Evolutionary conservation across 306 rosid species (phyloP).

Genomic region (Malus sylvestris): DNA sequence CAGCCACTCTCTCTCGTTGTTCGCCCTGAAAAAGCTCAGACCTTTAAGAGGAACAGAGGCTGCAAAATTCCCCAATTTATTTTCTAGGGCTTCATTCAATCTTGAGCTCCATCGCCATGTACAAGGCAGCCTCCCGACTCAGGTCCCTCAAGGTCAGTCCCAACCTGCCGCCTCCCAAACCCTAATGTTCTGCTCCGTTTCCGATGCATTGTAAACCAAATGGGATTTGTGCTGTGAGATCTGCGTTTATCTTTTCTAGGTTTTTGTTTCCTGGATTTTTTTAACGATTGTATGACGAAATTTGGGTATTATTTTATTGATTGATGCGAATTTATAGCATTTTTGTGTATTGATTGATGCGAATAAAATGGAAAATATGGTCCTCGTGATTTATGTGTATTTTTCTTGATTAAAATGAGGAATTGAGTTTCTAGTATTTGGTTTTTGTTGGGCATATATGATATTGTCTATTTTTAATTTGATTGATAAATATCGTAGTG

Average conservation of each 20-base stretch:
- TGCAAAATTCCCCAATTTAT: background rate
- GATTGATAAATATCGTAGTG: background rate
- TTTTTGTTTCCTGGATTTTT: background rate
- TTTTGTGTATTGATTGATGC: background rate
- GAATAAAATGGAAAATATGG: slow-evolving; percentile 5
- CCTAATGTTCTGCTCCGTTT: slow-evolving; percentile 3
- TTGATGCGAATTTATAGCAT: background rate
- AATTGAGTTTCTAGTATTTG: background rate
- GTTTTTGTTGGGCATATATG: background rate
- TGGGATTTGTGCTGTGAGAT: slow-evolving; percentile 12
- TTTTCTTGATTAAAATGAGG: background rate
- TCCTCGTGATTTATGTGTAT: background rate
- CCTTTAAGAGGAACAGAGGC: background rate
- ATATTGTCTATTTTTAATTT: background rate
- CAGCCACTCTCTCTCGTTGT: background rate
- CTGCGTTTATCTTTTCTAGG: background rate
- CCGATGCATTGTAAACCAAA: background rate
- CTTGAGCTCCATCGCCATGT: slow-evolving; percentile 36
- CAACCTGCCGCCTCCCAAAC: background rate
- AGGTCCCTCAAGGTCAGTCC: slow-evolving; percentile 63
- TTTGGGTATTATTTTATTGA: background rate
- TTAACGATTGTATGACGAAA: background rate
- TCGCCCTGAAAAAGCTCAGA: background rate
- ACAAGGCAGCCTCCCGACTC: slow-evolving; percentile 63
- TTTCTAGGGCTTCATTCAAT: slow-evolving; percentile 22